phyloP scores from a whole-genome alignment of 257 asterid genomes.

The Nicotiana benthamiana region DNA sequence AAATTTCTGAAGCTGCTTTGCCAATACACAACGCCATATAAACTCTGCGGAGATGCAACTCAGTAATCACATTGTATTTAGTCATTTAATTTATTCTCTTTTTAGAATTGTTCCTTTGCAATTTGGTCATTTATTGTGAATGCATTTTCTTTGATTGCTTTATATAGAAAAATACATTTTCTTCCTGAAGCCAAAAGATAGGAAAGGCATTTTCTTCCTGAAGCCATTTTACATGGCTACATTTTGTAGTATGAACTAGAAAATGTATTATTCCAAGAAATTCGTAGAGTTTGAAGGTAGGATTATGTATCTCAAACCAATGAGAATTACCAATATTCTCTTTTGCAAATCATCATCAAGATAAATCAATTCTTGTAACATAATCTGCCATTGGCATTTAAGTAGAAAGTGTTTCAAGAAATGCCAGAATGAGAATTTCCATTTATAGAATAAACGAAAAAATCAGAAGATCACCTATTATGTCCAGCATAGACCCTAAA shows the following conservation, averaged over 20 bases:
- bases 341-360: conserved; percentile 1
- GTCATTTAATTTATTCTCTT: not conserved
- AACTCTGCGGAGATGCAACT: conserved; percentile 33
- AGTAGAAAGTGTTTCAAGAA: not conserved
- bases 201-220: not conserved
- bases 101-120: not conserved
- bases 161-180: not conserved
- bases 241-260: not conserved
- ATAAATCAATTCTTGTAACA: not conserved
- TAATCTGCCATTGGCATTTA: not conserved
- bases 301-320: not conserved
- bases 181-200: not conserved
- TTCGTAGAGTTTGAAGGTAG: not conserved
- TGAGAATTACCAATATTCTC: conserved; percentile 5
- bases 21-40: conserved; percentile 62
- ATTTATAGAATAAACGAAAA: not conserved
- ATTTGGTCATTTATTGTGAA: not conserved
- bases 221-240: not conserved
- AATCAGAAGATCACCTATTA: conserved; percentile 41
- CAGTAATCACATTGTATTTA: not conserved
- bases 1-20: conserved; percentile 50
- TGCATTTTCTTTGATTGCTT: not conserved
- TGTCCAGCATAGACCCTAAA: conserved; percentile 51
- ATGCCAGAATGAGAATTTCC: not conserved
- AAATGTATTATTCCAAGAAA: not conserved